Base-by-base conservation (phyloP, 2,329 filamentous ascomycete species). In the Penicillium occitanis region DNA sequence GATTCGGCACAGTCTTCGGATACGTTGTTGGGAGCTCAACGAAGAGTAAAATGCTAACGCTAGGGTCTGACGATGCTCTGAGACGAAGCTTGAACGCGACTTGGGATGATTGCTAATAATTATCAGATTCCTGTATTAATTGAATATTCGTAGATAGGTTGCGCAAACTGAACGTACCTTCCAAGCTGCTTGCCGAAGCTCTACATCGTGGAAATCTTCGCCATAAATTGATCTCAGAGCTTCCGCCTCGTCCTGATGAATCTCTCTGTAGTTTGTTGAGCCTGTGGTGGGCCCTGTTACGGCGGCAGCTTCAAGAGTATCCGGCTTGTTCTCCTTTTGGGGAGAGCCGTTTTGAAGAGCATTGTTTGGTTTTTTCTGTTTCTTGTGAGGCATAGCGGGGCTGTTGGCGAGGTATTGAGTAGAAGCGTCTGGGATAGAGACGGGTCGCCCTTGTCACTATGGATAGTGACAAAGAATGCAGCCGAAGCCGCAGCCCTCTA, bases 1-100 rank as follows among this genome's bases (percentile, higher is more conserved):
- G 79, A 11, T 92, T 81, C 1, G 93, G 93, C 1, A 88, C 81
- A 1, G 92, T 91, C 74, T 92, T 96, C 3, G 94, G 95, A 76
- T 98, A 98, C 0, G 93, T 96, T 6, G 93, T 91, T 8, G 92
- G 95, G 70, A 98, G 82, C 65, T 91, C 89, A 62, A 96, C 92
- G 58, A 87, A 85, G n/a, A 98, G 80, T 1, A 87, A 88, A 46
- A 93, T 83, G 30, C 84, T 85, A 67, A 92, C 86, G 59, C 93
- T 89, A 44, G 88, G 84, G 73, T 95, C 90, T 0, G 88, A 89
- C 3, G 88, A 88, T 10, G 92, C 86, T 73, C 87, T 92, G 69
- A 98, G 84, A 62, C 85, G 87, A 62, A 98, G 88, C 70, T 91
- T 91, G 76, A 98, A 96, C 0, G 88, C 86, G 17, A 92, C 90